Conservation (phyloP, 2,329 filamentous ascomycete genomes). For the Xylaria digitata region DNA sequence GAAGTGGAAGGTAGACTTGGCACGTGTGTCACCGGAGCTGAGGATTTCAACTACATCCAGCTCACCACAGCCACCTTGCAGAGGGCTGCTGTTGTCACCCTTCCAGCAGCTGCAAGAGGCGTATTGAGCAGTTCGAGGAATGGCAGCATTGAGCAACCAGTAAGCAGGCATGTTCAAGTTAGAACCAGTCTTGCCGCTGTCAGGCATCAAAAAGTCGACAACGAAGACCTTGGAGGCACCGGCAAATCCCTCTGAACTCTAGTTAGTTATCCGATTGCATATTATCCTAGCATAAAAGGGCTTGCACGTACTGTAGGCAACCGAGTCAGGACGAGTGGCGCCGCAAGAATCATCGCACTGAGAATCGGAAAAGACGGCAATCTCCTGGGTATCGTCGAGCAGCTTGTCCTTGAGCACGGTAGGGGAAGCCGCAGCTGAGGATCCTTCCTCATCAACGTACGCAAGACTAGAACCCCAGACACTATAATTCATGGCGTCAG, state of each 20-base stretch:
- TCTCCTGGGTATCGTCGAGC: constrained; percentile 59
- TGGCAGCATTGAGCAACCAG: constrained; percentile 80
- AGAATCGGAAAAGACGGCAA: constrained; percentile 59
- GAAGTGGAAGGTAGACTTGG: constrained; percentile 77
- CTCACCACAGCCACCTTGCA: constrained; percentile 72
- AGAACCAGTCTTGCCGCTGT: constrained; percentile 62
- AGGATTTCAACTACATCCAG: constrained; percentile 81
- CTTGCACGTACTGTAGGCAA: constrained; percentile 58
- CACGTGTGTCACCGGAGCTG: constrained; percentile 69
- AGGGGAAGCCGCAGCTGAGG: constrained; percentile 53
- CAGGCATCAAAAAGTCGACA: constrained; percentile 78
- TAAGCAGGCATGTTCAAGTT: constrained; percentile 77
- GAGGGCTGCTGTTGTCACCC: constrained; percentile 50
- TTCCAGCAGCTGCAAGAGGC: constrained; percentile 78
- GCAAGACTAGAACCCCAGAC: constrained; percentile 59
- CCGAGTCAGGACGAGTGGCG: constrained; percentile 55
- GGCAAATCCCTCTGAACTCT: constrained; percentile 71
- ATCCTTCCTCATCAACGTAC: constrained; percentile 58
- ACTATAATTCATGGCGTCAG: constrained; percentile 45
- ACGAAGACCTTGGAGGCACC: constrained; percentile 79
- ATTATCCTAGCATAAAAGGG: not conserved
- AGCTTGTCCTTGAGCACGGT: constrained; percentile 54
- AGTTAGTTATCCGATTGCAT: constrained; percentile 17
- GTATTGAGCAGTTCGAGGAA: constrained; percentile 78
- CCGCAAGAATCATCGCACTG: constrained; percentile 57